These are phyloP conservation scores for Fusarium abutilonis DNA, from an alignment of 2,329 filamentous ascomycete genomes.

Conservation along the genomic window DNA sequence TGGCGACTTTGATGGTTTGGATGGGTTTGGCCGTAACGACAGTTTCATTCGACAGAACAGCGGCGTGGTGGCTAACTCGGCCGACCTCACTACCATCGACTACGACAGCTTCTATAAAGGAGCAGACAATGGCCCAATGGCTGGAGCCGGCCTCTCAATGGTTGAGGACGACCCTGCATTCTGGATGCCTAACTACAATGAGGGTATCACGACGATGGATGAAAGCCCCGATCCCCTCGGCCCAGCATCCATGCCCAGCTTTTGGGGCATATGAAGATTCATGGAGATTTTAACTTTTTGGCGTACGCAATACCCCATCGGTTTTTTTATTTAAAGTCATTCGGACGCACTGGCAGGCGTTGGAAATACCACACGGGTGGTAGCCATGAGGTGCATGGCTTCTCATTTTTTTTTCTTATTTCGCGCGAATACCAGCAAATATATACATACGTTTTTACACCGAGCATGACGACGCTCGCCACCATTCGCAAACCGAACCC, in stretches of 20 bases:
- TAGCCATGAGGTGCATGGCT: slow-evolving; percentile 36
- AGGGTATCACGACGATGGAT: slow-evolving; percentile 50
- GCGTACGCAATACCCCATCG: slow-evolving; percentile 49
- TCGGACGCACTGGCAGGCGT: slow-evolving; percentile 42
- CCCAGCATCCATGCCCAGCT: slow-evolving; percentile 46
- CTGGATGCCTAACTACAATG: slow-evolving; percentile 61
- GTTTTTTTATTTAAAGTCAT: slow-evolving; percentile 42
- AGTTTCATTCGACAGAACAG: slow-evolving; percentile 59
- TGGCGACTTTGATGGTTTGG: slow-evolving; percentile 60
- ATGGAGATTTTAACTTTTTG: slow-evolving; percentile 37
- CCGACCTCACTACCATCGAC: slow-evolving; percentile 62
- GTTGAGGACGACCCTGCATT: slow-evolving; percentile 63
- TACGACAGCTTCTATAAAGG: slow-evolving; percentile 67
- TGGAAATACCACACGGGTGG: slow-evolving; percentile 40
- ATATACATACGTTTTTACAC: slow-evolving; percentile 44
- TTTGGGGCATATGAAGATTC: slow-evolving; percentile 51
- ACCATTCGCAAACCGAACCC: slow-evolving; percentile 11
- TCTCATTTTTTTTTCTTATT: slow-evolving; percentile 33
- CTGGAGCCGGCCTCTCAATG: slow-evolving; percentile 57
- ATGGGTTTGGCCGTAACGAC: slow-evolving; percentile 50
- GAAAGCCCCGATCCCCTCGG: slow-evolving; percentile 51
- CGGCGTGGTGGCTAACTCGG: slow-evolving; percentile 53
- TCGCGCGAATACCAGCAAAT: slow-evolving; percentile 39
- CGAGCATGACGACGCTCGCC: slow-evolving; percentile 36
- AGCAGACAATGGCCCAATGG: slow-evolving; percentile 52